Evolutionary conservation across 2,329 filamentous ascomycete species (phyloP).

Genomic region (Microthyrium microscopicum): DNA sequence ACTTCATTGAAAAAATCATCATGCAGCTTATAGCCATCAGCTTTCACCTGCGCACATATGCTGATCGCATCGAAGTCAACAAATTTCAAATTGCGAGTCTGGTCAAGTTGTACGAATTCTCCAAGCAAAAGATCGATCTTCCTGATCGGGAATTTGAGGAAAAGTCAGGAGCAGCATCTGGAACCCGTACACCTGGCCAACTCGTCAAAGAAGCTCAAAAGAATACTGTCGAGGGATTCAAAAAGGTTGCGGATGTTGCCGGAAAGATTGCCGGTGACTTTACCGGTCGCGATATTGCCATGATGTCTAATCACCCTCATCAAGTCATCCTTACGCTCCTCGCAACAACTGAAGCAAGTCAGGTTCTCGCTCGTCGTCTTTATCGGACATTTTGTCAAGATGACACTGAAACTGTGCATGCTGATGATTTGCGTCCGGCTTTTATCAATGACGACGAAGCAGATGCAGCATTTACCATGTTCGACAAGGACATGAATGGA

Average conservation of each 20-base stretch:
- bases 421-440: constrained; percentile 61
- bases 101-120: constrained; percentile 47
- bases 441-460: constrained; percentile 76
- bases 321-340: constrained; percentile 73
- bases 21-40: constrained; percentile 90
- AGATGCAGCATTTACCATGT: constrained; percentile 76
- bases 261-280: constrained; percentile 82
- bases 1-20: constrained; percentile 80
- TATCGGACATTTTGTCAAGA: constrained; percentile 72
- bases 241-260: constrained; percentile 70
- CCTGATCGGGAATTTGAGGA: constrained; percentile 61
- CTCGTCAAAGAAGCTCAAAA: constrained; percentile 52
- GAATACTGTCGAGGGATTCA: constrained; percentile 58
- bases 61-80: constrained; percentile 79
- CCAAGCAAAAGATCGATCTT: constrained; percentile 46
- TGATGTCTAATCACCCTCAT: constrained; percentile 61
- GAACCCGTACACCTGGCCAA: constrained; percentile 56
- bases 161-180: constrained; percentile 33
- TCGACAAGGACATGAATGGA: constrained; percentile 91
- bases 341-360: constrained; percentile 53
- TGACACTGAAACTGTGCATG: constrained; percentile 57
- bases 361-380: constrained; percentile 71
- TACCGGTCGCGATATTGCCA: constrained; percentile 53
- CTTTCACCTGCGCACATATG: constrained; percentile 82
- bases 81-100: constrained; percentile 68